Evolutionary conservation across 306 rosid species (phyloP).

Genomic region (Cajanus cajan): DNA sequence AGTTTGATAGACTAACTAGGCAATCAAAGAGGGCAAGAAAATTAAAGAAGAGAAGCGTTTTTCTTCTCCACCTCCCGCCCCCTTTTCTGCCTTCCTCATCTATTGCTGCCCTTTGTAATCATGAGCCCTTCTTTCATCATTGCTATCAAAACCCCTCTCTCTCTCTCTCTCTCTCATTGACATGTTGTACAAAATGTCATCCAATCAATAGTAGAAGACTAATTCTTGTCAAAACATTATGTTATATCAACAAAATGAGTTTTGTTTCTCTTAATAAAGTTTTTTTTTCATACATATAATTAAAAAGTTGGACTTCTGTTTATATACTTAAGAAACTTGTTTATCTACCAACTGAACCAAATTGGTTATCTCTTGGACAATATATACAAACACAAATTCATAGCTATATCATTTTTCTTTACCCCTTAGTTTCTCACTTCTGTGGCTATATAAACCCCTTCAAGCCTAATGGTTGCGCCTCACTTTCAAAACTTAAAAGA

Average conservation of each 20-base stretch:
- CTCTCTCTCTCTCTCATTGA: slow-evolving; percentile 37
- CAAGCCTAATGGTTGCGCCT: slow-evolving; percentile 28
- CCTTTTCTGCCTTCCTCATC: slow-evolving; percentile 39
- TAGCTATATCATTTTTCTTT: slow-evolving; percentile 25
- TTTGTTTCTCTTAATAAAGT: no score
- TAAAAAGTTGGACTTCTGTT: no score
- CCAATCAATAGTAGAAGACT: no score
- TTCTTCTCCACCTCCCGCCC: slow-evolving; percentile 25
- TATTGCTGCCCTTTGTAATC: slow-evolving; percentile 67
- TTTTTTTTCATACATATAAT: no score
- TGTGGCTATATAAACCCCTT: slow-evolving; percentile 40
- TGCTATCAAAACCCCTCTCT: slow-evolving; percentile 45
- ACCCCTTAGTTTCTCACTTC: neutral
- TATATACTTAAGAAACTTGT: no score
- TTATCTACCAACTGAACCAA: no score
- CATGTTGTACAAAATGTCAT: no score
- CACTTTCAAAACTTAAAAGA: neutral
- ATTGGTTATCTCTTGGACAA: no score
- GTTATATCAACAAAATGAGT: no score
- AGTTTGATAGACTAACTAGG: slow-evolving; percentile 11
- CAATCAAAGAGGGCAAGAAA: slow-evolving; percentile 35
- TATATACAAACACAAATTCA: slow-evolving; percentile 39
- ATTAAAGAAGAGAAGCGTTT: slow-evolving; percentile 14
- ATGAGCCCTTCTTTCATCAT: slow-evolving; percentile 74
- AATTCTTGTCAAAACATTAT: no score